Conservation (phyloP, 139 green algal genomes). For the Diplosphaera chodatii region DNA sequence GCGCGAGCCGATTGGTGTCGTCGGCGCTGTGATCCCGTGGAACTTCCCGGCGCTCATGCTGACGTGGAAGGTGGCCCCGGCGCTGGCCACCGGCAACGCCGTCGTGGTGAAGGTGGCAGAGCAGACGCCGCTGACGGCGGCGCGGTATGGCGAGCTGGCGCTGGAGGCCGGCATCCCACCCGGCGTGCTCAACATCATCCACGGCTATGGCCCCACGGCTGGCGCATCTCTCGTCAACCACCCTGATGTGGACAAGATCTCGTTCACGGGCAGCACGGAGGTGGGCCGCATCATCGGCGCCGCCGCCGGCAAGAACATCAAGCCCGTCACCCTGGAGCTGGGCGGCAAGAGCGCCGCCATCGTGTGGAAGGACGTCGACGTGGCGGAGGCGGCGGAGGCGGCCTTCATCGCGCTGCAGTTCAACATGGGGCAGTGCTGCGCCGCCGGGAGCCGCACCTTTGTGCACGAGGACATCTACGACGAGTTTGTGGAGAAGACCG, state of each 20-base stretch:
- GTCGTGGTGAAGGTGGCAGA: conserved; percentile 49
- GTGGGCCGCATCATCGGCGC: conserved; percentile 38
- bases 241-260: conserved; percentile 59
- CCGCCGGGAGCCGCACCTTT: conserved; percentile 51
- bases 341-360: conserved; percentile 65
- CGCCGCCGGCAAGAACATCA: conserved; percentile 19
- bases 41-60: conserved; percentile 48
- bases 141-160: conserved; percentile 53
- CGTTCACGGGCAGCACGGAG: conserved; percentile 75
- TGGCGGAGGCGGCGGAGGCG: conserved; percentile 45
- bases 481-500: conserved; percentile 51
- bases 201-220: conserved; percentile 51
- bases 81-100: conserved; percentile 40
- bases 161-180: conserved; percentile 61
- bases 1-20: conserved; percentile 35
- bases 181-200: conserved; percentile 70
- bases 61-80: conserved; percentile 54
- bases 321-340: conserved; percentile 54
- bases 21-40: conserved; percentile 51
- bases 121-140: conserved; percentile 54
- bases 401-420: conserved; percentile 70
- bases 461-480: conserved; percentile 71
- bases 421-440: conserved; percentile 65
- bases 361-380: conserved; percentile 53
- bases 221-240: conserved; percentile 47